Base-by-base conservation (phyloP, 2,329 filamentous ascomycete genomes). In the Huntiella abstrusa region DNA sequence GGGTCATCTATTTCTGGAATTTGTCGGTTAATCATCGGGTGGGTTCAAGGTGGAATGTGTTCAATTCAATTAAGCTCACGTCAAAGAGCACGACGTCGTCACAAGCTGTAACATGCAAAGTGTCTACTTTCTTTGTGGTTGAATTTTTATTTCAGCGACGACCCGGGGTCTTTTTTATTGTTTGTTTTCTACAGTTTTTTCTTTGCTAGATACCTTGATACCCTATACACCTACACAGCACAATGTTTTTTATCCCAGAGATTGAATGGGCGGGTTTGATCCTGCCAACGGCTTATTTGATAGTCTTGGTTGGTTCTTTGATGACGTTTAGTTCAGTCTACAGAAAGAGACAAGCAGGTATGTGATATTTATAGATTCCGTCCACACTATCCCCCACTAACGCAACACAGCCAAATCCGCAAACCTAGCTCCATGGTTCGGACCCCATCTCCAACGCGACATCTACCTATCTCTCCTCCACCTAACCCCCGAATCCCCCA, bases 401-500 rank as follows among this genome's bases (percentile, higher is more conserved):
- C 47, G 13, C 19, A 43, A 10, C 33, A 32, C 33, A 17, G 82
- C 69, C 53, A 77, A 85, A 65, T 81, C 82, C 56, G 80, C 84
- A 46, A 84, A 83, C 54, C 77, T 98, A 51, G 85, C 83, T 54
- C 86, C 88, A 54, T 98, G 91, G 88, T 98, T 98, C 64, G 79
- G 80, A 17, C 73, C 81, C 45, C 87, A 98, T 61, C 69, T 92
- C 44, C 83, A 91, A 63, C 83, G 88, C 63, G 87, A 98, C 63
- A 76, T 98, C 59, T 98, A 96, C 69, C 75, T 94, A 51, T 86
- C 86, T 39, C 77, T 98, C 36, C 71, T 95, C 44, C 86, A 98
- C 64, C 71, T 91, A 58, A 71, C 75, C 47, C 69, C 74, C 46
- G 64, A 67, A 33, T 64, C 73, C 50, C 76, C 83, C 57, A 84